Conservation (phyloP, 2,329 filamentous ascomycete species). For the Alternaria infectoria region DNA sequence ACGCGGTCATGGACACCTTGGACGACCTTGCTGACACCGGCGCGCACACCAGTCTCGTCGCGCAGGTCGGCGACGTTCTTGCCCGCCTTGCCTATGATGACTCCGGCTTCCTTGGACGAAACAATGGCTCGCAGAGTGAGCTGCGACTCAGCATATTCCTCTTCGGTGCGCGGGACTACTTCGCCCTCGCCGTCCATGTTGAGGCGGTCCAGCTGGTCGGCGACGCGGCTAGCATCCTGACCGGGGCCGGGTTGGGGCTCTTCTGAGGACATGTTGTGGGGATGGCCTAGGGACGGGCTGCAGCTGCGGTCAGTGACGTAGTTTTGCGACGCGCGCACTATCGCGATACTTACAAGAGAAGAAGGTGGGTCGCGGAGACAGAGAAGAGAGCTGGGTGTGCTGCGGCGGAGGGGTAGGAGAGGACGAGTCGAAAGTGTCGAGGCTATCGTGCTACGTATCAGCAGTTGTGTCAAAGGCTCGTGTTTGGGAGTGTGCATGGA, state of each 20-base stretch:
- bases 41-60: slow-evolving; percentile 97
- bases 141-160: slow-evolving; percentile 92
- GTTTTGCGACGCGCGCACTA: slow-evolving; percentile 19
- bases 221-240: slow-evolving; percentile 46
- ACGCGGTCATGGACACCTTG: slow-evolving; percentile 97
- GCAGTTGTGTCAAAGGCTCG: slow-evolving; percentile 28
- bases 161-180: slow-evolving; percentile 85
- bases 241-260: slow-evolving; percentile 41
- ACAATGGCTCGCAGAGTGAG: slow-evolving; percentile 96
- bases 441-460: slow-evolving; percentile 28
- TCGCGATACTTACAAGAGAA: slow-evolving; percentile 26
- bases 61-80: slow-evolving; percentile 98
- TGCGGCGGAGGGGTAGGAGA: slow-evolving; percentile 11
- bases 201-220: slow-evolving; percentile 52
- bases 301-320: slow-evolving; percentile 36
- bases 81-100: slow-evolving; percentile 98
- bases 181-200: slow-evolving; percentile 63
- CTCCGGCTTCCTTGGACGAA: slow-evolving; percentile 97
- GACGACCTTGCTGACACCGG: slow-evolving; percentile 98
- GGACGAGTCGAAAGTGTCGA: slow-evolving; percentile 5
- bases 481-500: slow-evolving; percentile 16
- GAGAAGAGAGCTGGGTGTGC: slow-evolving; percentile 3
- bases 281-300: slow-evolving; percentile 41
- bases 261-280: slow-evolving; percentile 52
- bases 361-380: slow-evolving; percentile 6